These are phyloP conservation scores for Leucocoprinus leucothites DNA, from an alignment of 768 basidiomycete genomes.

Conservation along the genomic window DNA sequence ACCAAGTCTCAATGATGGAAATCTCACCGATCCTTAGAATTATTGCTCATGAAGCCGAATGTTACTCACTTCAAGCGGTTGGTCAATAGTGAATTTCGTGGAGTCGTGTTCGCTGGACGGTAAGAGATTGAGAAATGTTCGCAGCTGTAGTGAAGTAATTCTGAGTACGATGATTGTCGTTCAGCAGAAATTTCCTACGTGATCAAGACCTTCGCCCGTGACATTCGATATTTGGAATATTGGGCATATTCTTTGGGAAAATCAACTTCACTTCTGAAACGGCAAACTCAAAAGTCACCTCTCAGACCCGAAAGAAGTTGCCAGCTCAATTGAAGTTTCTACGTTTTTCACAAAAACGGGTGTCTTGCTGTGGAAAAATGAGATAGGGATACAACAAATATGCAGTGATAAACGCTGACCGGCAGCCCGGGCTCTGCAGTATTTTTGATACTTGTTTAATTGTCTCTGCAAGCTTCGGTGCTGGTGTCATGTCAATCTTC, in stretches of 20 bases:
- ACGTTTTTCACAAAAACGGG: slow-evolving; percentile 82
- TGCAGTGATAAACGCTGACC: slow-evolving; percentile 39
- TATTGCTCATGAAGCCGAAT: no score
- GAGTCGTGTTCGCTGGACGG: slow-evolving; percentile 84
- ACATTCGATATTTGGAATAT: slow-evolving; percentile 94
- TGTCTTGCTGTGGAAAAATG: slow-evolving; percentile 49
- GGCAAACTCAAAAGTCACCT: slow-evolving; percentile 37
- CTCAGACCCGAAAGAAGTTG: slow-evolving; percentile 71
- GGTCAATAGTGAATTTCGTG: slow-evolving; percentile 76
- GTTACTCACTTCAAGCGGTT: slow-evolving; percentile 66
- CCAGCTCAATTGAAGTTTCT: slow-evolving; percentile 79
- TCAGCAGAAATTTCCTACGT: slow-evolving; percentile 38
- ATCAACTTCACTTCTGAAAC: slow-evolving; percentile 6
- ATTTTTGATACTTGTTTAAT: slow-evolving; percentile 92
- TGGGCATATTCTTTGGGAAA: slow-evolving; percentile 66
- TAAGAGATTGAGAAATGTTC: slow-evolving; percentile 87
- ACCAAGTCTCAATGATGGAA: slow-evolving; percentile 85
- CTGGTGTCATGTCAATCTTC: slow-evolving; percentile 96
- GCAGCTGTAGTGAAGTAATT: slow-evolving; percentile 44
- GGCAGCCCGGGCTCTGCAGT: slow-evolving; percentile 87
- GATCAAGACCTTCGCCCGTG: slow-evolving; percentile 86
- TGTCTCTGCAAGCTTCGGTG: slow-evolving; percentile 88
- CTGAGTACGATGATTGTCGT: background rate
- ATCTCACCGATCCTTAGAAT: slow-evolving; percentile 42
- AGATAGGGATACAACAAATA: background rate